Evolutionary conservation across 2,329 filamentous ascomycete species (phyloP).

Genomic region (Ophiostoma quercus): DNA sequence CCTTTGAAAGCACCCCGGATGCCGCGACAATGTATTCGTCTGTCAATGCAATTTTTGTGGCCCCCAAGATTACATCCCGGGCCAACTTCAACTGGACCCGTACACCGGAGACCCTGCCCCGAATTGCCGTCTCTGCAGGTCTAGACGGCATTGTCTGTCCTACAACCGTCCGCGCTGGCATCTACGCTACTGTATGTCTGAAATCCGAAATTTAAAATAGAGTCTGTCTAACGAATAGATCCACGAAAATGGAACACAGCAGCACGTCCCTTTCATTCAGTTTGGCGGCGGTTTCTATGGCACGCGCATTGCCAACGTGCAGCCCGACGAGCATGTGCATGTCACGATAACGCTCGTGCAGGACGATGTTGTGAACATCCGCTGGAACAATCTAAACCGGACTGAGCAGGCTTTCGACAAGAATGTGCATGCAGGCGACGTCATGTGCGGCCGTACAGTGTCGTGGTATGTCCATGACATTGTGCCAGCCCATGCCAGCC

Average conservation of each 20-base stretch:
- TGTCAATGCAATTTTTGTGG: background rate
- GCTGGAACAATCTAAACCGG: background rate
- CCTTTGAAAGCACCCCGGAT: background rate
- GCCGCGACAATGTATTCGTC: background rate
- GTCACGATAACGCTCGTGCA: background rate
- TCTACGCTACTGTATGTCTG: background rate
- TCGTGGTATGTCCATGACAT: conserved; percentile 26
- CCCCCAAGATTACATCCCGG: background rate
- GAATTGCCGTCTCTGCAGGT: background rate
- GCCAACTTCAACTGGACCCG: background rate
- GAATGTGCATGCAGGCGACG: conserved; percentile 12
- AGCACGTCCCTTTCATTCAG: background rate
- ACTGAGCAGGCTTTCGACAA: conserved; percentile 21
- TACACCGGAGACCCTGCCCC: background rate
- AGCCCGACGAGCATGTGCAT: background rate
- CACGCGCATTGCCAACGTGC: background rate
- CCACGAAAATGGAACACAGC: background rate
- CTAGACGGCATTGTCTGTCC: background rate
- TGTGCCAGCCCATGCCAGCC: conserved; percentile 17
- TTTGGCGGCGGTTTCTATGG: background rate
- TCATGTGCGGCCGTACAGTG: conserved; percentile 24
- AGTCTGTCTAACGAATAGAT: background rate
- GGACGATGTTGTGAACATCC: background rate
- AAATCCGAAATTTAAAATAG: background rate
- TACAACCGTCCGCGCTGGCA: background rate